Percentiles rank a stretch among this genome's conserved stretches.
phyloP scores from a whole-genome alignment of 495 filamentous ascomycete species.

The Amorphotheca resinae region DNA sequence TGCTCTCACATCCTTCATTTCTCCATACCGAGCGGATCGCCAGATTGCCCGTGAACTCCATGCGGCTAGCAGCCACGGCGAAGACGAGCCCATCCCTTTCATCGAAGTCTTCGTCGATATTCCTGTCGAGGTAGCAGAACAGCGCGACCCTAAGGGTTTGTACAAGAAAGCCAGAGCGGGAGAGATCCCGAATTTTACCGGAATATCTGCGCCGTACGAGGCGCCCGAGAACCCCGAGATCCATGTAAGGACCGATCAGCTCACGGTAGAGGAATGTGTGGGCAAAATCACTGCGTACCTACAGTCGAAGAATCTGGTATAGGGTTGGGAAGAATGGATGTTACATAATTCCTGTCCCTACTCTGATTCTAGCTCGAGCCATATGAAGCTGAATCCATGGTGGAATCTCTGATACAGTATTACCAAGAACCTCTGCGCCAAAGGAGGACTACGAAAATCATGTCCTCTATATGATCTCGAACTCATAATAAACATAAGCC shows the following conservation, averaged over 20 bases:
- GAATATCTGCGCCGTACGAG: slow-evolving; percentile 89
- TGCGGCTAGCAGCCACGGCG: slow-evolving; percentile 33
- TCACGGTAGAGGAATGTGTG: slow-evolving; percentile 76
- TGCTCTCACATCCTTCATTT: slow-evolving; percentile 93
- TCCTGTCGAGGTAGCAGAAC: slow-evolving; percentile 78
- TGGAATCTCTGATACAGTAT: slow-evolving; percentile 11
- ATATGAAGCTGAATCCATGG: slow-evolving; percentile 5
- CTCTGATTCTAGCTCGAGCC: too few species aligned
- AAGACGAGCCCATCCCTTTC: slow-evolving; percentile 60
- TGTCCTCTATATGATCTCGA: slow-evolving; percentile 50
- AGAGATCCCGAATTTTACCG: slow-evolving; percentile 94
- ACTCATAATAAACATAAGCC: slow-evolving; percentile 94
- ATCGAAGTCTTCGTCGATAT: slow-evolving; percentile 89
- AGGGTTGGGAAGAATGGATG: neutral
- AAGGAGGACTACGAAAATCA: neutral
- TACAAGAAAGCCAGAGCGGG: slow-evolving; percentile 94
- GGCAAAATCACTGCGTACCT: slow-evolving; percentile 70
- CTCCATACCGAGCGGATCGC: slow-evolving; percentile 79
- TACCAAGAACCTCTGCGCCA: slow-evolving; percentile 9
- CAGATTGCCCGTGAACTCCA: slow-evolving; percentile 72
- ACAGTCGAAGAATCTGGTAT: slow-evolving; percentile 38
- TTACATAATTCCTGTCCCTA: neutral
- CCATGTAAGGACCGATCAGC: slow-evolving; percentile 61
- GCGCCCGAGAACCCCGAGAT: slow-evolving; percentile 77
- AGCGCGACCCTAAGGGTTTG: slow-evolving; percentile 89